These are phyloP conservation scores for Debaryomyces maramus DNA, from an alignment of 805 yeast genomes.

Conservation along the genomic window DNA sequence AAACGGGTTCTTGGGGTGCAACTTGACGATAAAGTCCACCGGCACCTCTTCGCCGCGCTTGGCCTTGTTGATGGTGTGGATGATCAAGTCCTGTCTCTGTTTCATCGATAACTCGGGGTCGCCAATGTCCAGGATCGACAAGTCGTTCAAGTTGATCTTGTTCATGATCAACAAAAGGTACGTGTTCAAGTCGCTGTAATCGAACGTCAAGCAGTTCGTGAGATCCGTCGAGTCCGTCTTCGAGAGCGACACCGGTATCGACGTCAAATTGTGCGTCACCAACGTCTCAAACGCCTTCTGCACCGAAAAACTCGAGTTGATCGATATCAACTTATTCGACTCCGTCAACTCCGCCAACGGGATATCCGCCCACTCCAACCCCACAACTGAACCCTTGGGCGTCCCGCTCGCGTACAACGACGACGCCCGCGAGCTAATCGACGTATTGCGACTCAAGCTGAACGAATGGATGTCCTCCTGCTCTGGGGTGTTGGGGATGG, in stretches of 20 bases:
- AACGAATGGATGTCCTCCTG: slow-evolving; percentile 38
- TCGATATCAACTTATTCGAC: slow-evolving; percentile 69
- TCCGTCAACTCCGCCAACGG: slow-evolving; percentile 74
- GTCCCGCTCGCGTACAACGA: slow-evolving; percentile 12
- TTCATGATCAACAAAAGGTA: slow-evolving; percentile 83
- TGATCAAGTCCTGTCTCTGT: slow-evolving; percentile 40
- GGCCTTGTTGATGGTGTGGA: slow-evolving; percentile 55
- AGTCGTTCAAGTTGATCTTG: slow-evolving; percentile 47
- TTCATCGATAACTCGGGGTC: slow-evolving; percentile 24
- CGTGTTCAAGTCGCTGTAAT: slow-evolving; percentile 87
- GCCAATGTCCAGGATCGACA: slow-evolving; percentile 29
- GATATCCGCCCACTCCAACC: slow-evolving; percentile 70
- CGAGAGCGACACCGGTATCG: slow-evolving; percentile 66
- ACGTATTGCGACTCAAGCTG: slow-evolving; percentile 38
- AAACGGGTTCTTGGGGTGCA: slow-evolving; percentile 88
- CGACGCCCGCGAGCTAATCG: slow-evolving; percentile 26
- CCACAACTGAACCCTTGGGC: slow-evolving; percentile 7
- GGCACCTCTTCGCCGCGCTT: slow-evolving; percentile 89
- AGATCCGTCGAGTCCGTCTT: slow-evolving; percentile 53
- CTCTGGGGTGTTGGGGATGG: slow-evolving; percentile 37
- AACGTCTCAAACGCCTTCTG: slow-evolving; percentile 86
- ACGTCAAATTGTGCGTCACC: slow-evolving; percentile 70
- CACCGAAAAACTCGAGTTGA: slow-evolving; percentile 67
- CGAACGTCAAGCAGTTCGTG: slow-evolving; percentile 75
- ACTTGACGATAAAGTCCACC: slow-evolving; percentile 79